Evolutionary conservation across 352 stramenopile species (phyloP).

Genomic region (Globisporangium echinulatum): DNA sequence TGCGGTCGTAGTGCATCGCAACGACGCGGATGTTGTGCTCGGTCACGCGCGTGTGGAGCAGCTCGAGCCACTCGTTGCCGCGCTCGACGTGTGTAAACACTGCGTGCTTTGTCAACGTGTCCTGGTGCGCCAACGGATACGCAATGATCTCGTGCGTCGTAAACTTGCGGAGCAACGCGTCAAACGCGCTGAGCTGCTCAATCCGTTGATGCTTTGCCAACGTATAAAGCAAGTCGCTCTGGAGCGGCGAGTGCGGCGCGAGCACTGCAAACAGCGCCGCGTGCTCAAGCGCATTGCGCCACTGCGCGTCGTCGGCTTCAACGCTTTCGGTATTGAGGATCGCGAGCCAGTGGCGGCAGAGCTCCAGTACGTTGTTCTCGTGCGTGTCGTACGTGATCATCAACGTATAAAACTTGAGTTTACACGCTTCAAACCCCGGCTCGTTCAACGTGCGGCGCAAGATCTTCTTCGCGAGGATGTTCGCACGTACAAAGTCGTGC

Average conservation of each 20-base stretch:
- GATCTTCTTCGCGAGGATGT: constrained; percentile 97
- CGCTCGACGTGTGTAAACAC: constrained; percentile 78
- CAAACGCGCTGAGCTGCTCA: constrained; percentile 59
- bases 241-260: constrained; percentile 70
- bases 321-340: constrained; percentile 79
- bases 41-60: constrained; percentile 90
- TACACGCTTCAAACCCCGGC: constrained; percentile 92
- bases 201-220: constrained; percentile 54
- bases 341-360: constrained; percentile 85
- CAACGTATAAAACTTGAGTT: constrained; percentile 95
- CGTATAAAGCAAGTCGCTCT: constrained; percentile 70
- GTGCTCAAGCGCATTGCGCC: constrained; percentile 67
- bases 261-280: constrained; percentile 74
- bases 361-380: constrained; percentile 94
- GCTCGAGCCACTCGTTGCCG: constrained; percentile 79
- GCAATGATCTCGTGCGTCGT: constrained; percentile 96
- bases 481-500: constrained; percentile 95
- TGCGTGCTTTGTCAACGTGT: constrained; percentile 71
- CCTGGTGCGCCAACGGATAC: constrained; percentile 90
- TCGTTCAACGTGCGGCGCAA: constrained; percentile 91
- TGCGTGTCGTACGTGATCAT: constrained; percentile 96
- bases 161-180: constrained; percentile 81
- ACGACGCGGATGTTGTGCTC: constrained; percentile 97
- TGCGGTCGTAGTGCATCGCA: constrained; percentile 94
- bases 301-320: constrained; percentile 59